Evolutionary conservation across 2,329 filamentous ascomycete genomes (phyloP).

Genomic region (Pezicula neosporulosa): DNA sequence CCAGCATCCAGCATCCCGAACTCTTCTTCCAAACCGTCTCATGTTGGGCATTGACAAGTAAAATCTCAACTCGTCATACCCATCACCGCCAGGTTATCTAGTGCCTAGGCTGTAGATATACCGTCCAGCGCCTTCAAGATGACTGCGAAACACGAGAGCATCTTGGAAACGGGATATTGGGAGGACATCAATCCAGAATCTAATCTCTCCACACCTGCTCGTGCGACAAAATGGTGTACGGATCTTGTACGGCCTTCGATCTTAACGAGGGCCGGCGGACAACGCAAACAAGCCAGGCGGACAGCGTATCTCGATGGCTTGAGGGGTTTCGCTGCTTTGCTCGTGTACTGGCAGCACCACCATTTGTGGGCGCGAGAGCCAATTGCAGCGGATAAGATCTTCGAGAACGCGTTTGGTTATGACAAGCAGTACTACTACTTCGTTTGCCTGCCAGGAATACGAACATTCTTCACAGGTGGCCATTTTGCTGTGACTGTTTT

Average conservation of each 20-base stretch:
- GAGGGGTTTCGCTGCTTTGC: constrained; percentile 42
- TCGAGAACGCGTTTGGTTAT: constrained; percentile 28
- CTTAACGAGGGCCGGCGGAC: constrained; percentile 1
- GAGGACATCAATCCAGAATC: constrained; percentile 2
- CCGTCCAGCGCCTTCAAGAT: neutral
- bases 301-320: constrained; percentile 46
- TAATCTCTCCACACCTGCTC: neutral
- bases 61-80: too few species aligned
- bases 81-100: too few species aligned
- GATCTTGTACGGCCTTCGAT: constrained; percentile 8
- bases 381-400: constrained; percentile 7
- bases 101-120: too few species aligned
- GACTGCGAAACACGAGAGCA: constrained; percentile 4
- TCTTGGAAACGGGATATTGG: constrained; percentile 9
- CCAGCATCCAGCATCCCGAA: too few species aligned
- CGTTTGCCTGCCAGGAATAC: constrained; percentile 51
- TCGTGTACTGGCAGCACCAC: constrained; percentile 45
- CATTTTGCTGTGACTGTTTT: constrained; percentile 52
- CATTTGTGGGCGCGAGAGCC: constrained; percentile 28
- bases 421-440: constrained; percentile 31
- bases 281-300: constrained; percentile 5
- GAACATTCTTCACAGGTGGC: constrained; percentile 57
- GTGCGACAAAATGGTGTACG: constrained; percentile 5
- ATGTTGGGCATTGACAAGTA: too few species aligned
- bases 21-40: too few species aligned